These are phyloP conservation scores for Brassica hybrid DNA, from an alignment of 441 rosid species.

Conservation along the genomic window DNA sequence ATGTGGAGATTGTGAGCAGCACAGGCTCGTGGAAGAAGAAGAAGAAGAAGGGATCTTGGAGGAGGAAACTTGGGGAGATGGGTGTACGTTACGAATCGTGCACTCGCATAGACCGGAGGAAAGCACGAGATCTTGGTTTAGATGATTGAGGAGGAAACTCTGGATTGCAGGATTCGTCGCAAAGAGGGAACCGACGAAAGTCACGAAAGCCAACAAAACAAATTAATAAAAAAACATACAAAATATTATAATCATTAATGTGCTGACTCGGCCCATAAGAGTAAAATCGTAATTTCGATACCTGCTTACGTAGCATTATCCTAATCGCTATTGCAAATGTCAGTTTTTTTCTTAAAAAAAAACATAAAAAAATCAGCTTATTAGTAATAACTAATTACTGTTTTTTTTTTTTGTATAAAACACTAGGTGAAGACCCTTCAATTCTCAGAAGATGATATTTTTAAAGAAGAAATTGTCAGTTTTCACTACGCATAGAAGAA, in stretches of 20 bases:
- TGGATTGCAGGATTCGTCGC: conserved; percentile 32
- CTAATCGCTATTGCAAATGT: too few species aligned
- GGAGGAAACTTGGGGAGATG: conserved; percentile 36
- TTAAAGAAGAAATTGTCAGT: too few species aligned
- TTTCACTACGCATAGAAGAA: too few species aligned
- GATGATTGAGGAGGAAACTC: conserved; percentile 41
- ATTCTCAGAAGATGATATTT: too few species aligned
- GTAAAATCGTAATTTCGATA: not conserved
- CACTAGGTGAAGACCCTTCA: too few species aligned
- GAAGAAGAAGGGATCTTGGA: conserved; percentile 54
- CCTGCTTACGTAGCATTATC: not conserved
- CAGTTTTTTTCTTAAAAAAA: too few species aligned
- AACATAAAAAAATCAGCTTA: not conserved
- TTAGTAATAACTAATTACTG: too few species aligned
- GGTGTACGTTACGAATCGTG: conserved; percentile 69
- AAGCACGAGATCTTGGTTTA: conserved; percentile 31
- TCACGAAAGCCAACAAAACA: not conserved
- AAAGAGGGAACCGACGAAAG: conserved; percentile 2
- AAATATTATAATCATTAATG: not conserved
- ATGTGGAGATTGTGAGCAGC: conserved; percentile 15
- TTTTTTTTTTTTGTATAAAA: too few species aligned
- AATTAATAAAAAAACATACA: not conserved
- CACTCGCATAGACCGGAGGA: conserved; percentile 40
- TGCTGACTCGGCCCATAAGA: not conserved
- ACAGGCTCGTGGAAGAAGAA: conserved; percentile 19